Evolutionary conservation across 176 grass and related monocot genomes (phyloP), one percentile per base, ranked within the genome.

Genomic region (Chloris gayana): DNA sequence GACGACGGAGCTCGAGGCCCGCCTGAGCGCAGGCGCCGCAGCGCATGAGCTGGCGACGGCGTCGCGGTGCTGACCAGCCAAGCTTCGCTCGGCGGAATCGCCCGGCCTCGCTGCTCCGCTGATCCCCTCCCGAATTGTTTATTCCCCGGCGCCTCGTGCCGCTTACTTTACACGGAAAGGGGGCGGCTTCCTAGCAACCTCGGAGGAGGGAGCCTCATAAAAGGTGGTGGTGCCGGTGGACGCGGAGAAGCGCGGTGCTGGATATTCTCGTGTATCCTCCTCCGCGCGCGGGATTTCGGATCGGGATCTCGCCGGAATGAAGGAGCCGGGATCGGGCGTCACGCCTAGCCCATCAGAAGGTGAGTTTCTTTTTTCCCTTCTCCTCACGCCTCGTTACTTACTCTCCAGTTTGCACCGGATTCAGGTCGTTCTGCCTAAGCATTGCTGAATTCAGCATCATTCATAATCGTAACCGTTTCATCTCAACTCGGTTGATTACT

Each of bases 271-370:
- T 38, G 76, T 75, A 64, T 71, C 64, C 4, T 5, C 9, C 6
- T 42, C 32, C 64, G 18, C 5, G 47, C 47, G 14, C 15, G 7
- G 76, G 83, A 82, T 78, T 86, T 27, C 25, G 79, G 83, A 78
- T 89, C 88, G 69, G 87, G 83, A 86, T 82, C 79, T 89, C 67
- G 67, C 14, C 39, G 50, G 63, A 60, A 89, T 89, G 88, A 89
- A 89, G 88, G 88, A 89, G 3, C 88, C 78, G 2, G 89, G 82
- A 78, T 68, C 89, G 72, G 63, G 80, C 76, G 79, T 85, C 31
- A 78, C 89, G 49, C 82, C 89, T 21, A 38, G 73, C 78, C 82
- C 67, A 3, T 49, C 62, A 2, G 89, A 91, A 77, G 85, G 89
- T 91, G 82, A 56, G 58, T 37, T 60, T 27, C 17, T 8, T 54